These are phyloP conservation scores for Boletus tylopilopsis DNA, from an alignment of 768 basidiomycete species.

Conservation along the genomic window DNA sequence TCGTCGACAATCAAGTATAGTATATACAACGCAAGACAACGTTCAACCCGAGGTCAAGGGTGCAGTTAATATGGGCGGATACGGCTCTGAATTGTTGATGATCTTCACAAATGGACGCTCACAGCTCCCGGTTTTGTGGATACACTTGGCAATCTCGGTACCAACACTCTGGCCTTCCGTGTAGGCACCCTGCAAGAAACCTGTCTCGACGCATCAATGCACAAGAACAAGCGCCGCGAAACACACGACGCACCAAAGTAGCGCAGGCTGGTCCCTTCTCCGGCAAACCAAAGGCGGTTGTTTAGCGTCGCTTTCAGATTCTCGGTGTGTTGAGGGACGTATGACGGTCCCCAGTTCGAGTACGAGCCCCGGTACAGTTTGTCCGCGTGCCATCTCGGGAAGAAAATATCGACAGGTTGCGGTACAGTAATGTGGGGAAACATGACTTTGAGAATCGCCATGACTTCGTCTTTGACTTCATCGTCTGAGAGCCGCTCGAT, in stretches of 20 bases:
- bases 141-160: slow-evolving; percentile 38
- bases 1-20: not conserved
- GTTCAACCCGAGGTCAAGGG: not conserved
- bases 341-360: slow-evolving; percentile 66
- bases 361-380: slow-evolving; percentile 46
- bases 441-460: slow-evolving; percentile 54
- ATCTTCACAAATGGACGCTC: slow-evolving; percentile 25
- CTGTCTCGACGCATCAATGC: slow-evolving; percentile 25
- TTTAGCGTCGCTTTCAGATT: slow-evolving; percentile 55
- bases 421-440: slow-evolving; percentile 52
- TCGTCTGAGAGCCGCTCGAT: slow-evolving; percentile 49
- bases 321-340: slow-evolving; percentile 45
- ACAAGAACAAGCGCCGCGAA: not conserved
- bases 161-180: slow-evolving; percentile 47
- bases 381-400: slow-evolving; percentile 52
- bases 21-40: not conserved
- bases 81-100: slow-evolving; percentile 32
- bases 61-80: slow-evolving; percentile 18
- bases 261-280: slow-evolving; percentile 54
- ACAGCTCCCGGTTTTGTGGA: slow-evolving; percentile 26
- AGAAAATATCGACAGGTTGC: slow-evolving; percentile 52
- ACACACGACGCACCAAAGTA: slow-evolving; percentile 47
- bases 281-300: slow-evolving; percentile 54
- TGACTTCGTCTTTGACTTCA: slow-evolving; percentile 48
- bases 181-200: slow-evolving; percentile 57